These are phyloP conservation scores for Lachancea sp. DNA, from an alignment of 805 yeast species.

Conservation along the genomic window DNA sequence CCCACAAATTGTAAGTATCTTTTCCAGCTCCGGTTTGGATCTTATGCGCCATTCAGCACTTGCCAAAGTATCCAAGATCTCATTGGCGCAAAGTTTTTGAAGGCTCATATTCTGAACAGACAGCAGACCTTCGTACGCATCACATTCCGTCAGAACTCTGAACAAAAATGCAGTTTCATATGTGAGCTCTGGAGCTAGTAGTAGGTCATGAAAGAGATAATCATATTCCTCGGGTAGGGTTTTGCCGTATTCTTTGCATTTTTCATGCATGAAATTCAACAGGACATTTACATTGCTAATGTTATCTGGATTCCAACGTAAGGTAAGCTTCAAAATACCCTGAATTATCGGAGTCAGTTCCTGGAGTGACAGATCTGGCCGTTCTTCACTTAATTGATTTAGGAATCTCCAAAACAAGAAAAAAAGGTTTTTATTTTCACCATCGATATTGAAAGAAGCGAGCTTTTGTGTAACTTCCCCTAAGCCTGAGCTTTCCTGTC, in stretches of 20 bases:
- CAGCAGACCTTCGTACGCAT: conserved; percentile 20
- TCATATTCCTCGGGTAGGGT: conserved; percentile 17
- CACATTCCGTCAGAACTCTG: conserved; percentile 21
- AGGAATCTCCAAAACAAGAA: conserved; percentile 62
- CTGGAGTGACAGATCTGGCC: conserved; percentile 60
- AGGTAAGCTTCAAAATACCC: conserved; percentile 56
- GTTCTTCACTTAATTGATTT: conserved; percentile 44
- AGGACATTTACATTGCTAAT: conserved; percentile 55
- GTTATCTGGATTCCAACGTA: conserved; percentile 60
- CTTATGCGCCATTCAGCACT: conserved; percentile 34
- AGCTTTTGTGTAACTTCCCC: conserved; percentile 5
- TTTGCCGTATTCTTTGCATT: conserved; percentile 34
- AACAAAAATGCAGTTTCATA: conserved; percentile 13
- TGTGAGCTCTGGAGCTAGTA: conserved; percentile 6
- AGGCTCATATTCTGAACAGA: conserved; percentile 23
- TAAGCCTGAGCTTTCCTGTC: conserved; percentile 13
- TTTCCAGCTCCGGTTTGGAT: conserved; percentile 22
- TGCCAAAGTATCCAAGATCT: conserved; percentile 48
- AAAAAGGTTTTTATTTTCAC: conserved; percentile 32
- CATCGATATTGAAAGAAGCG: conserved; percentile 2
- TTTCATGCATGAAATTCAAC: conserved; percentile 46
- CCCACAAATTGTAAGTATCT: conserved; percentile 19
- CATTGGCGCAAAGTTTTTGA: conserved; percentile 53
- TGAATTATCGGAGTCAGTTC: conserved; percentile 61
- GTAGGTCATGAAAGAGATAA: conserved; percentile 17